A percentile compares a stretch with the other conserved stretches of the same genome.
These are phyloP conservation scores for Elaeis oleifera DNA, from an alignment of 202 grass and related monocot genomes.

Conservation along the genomic window DNA sequence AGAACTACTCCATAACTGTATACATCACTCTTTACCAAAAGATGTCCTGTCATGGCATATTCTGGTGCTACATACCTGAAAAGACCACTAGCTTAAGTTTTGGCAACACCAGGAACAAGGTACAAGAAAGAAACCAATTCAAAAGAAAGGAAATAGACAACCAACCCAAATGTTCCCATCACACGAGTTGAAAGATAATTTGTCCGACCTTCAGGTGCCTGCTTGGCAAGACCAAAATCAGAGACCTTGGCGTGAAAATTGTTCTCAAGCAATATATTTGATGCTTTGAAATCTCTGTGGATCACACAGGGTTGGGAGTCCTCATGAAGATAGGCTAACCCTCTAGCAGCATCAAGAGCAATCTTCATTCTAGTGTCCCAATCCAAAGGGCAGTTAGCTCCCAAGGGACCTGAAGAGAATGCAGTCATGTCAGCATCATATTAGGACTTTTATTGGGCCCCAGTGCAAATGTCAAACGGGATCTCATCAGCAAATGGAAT, in stretches of 20 bases:
- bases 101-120: neutral
- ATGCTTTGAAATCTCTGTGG: slow-evolving; percentile 98
- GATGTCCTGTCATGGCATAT: slow-evolving; percentile 99
- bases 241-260: slow-evolving; percentile 97
- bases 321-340: slow-evolving; percentile 90
- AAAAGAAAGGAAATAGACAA: slow-evolving; percentile 1
- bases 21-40: slow-evolving; percentile 97
- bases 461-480: too few relatives aligned
- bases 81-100: slow-evolving; percentile 4
- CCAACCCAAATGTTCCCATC: slow-evolving; percentile 99
- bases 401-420: slow-evolving; percentile 50
- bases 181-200: slow-evolving; percentile 99
- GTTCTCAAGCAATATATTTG: slow-evolving; percentile 96
- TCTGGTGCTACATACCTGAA: slow-evolving; percentile 94
- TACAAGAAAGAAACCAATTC: slow-evolving; percentile 8
- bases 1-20: slow-evolving; percentile 99
- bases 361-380: slow-evolving; percentile 97
- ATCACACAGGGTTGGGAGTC: slow-evolving; percentile 97
- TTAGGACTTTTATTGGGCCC: neutral
- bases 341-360: slow-evolving; percentile 95
- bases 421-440: neutral
- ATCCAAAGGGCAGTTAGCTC: slow-evolving; percentile 79
- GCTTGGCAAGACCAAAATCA: slow-evolving; percentile 97
- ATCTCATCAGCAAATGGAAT: too few relatives aligned
- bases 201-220: slow-evolving; percentile 74